Evolutionary conservation across 805 yeast genomes (phyloP).

Genomic region (Barnettozyma sucrosica): DNA sequence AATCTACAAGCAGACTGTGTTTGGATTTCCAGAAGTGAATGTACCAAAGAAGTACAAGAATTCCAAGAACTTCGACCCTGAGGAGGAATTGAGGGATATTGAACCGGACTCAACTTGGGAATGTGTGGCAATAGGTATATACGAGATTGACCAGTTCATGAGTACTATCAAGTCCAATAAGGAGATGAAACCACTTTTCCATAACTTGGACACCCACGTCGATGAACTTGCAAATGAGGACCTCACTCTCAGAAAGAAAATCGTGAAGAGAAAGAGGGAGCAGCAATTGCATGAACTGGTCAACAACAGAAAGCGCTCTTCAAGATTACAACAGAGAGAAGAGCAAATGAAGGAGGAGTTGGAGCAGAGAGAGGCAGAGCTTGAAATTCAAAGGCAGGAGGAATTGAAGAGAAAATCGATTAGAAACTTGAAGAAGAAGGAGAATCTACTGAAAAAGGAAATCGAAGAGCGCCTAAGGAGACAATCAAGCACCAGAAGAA

Average conservation of each 20-base stretch:
- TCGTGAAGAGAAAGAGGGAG: constrained; percentile 53
- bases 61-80: constrained; percentile 26
- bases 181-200: constrained; percentile 28
- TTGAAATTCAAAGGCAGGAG: constrained; percentile 21
- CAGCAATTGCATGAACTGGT: constrained; percentile 56
- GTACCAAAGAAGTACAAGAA: constrained; percentile 31
- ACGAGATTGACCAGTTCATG: constrained; percentile 33
- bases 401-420: constrained; percentile 41
- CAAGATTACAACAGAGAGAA: constrained; percentile 65
- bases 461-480: constrained; percentile 22
- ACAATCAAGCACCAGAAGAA: constrained; percentile 18
- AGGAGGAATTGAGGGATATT: constrained; percentile 22
- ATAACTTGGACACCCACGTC: constrained; percentile 27
- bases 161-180: constrained; percentile 26
- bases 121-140: constrained; percentile 39
- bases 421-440: constrained; percentile 20
- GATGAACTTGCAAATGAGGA: constrained; percentile 39
- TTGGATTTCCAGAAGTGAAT: constrained; percentile 26
- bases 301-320: constrained; percentile 67
- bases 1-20: constrained; percentile 37
- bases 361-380: constrained; percentile 33
- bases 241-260: constrained; percentile 46
- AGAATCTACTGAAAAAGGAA: constrained; percentile 19
- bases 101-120: constrained; percentile 37
- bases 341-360: constrained; percentile 45